These are phyloP conservation scores for Russula sp. DNA, from an alignment of 768 basidiomycete genomes.

Conservation along the genomic window DNA sequence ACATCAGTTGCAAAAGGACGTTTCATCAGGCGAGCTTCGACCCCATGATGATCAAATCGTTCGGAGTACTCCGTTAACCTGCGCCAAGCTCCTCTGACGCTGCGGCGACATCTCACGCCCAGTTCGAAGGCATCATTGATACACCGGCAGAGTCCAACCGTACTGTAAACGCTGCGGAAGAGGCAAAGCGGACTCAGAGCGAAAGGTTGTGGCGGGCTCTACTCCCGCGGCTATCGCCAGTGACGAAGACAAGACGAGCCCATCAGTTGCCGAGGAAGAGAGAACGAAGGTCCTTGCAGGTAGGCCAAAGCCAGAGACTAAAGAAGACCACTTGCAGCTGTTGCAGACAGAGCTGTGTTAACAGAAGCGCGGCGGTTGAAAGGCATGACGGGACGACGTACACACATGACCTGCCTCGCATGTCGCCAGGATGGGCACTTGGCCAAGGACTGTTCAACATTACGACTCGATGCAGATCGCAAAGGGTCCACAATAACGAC, in stretches of 20 bases:
- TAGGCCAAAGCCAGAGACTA: constrained; percentile 35
- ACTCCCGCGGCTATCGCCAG: neutral
- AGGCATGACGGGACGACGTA: constrained; percentile 55
- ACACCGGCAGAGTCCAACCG: constrained; percentile 56
- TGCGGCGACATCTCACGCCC: neutral
- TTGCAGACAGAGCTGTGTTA: constrained; percentile 36
- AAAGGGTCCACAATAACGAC: constrained; percentile 31
- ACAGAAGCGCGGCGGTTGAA: constrained; percentile 62
- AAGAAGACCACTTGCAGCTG: constrained; percentile 30
- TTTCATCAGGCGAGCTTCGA: constrained; percentile 63
- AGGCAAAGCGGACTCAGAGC: constrained; percentile 44
- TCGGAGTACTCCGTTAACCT: constrained; percentile 23
- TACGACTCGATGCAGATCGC: constrained; percentile 33
- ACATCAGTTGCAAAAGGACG: constrained; percentile 69
- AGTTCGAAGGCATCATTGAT: constrained; percentile 16
- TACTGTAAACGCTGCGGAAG: constrained; percentile 48
- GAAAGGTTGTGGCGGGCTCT: constrained; percentile 3
- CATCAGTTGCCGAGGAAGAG: constrained; percentile 32
- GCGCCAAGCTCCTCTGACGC: constrained; percentile 7
- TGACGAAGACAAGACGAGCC: constrained; percentile 30
- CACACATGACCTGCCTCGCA: constrained; percentile 74
- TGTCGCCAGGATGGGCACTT: constrained; percentile 83
- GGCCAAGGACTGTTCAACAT: constrained; percentile 72
- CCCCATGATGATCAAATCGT: constrained; percentile 29
- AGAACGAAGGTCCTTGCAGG: constrained; percentile 33